A percentile compares a stretch with the other conserved stretches of the same genome.
These are phyloP conservation scores for Cryptosporidium sp. DNA, from an alignment of 169 alveolate species.

Conservation along the genomic window DNA sequence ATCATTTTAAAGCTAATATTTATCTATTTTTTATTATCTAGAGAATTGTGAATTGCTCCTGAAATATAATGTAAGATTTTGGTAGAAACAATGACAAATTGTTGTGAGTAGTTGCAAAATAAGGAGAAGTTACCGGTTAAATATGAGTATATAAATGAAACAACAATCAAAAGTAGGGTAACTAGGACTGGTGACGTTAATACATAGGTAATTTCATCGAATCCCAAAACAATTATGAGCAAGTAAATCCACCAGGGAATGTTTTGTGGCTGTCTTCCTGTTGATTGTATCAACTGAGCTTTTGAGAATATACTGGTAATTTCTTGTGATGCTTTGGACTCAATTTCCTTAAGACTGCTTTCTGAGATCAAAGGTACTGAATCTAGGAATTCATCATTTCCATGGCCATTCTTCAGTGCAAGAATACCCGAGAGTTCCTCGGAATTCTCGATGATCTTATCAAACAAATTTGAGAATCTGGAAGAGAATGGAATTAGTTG, in stretches of 20 bases:
- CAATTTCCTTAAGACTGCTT: conserved; percentile 30
- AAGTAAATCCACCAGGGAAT: conserved; percentile 75
- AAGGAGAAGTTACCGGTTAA: conserved; percentile 42
- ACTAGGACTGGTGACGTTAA: conserved; percentile 51
- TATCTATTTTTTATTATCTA: conserved; percentile 8
- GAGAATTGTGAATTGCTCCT: conserved; percentile 33
- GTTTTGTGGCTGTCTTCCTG: conserved; percentile 61
- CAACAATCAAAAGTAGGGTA: conserved; percentile 20
- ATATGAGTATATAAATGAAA: conserved; percentile 29
- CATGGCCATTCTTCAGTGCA: not conserved
- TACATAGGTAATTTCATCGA: conserved; percentile 52
- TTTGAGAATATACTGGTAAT: conserved; percentile 53
- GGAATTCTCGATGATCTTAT: not conserved
- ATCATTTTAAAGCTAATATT: not conserved
- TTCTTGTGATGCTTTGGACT: conserved; percentile 48
- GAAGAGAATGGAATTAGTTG: not conserved
- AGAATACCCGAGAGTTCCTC: not conserved
- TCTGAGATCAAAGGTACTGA: conserved; percentile 2
- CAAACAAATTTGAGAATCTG: not conserved
- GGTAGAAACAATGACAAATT: conserved; percentile 16
- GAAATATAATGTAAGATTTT: conserved; percentile 32
- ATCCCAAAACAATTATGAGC: conserved; percentile 44
- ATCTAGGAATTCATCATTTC: not conserved
- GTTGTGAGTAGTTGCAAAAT: conserved; percentile 16
- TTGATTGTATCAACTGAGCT: conserved; percentile 69